Percentiles rank a stretch among this genome's conserved stretches.
Conservation (phyloP, 805 yeast genomes). For the Blastobotrys peoriensis region DNA sequence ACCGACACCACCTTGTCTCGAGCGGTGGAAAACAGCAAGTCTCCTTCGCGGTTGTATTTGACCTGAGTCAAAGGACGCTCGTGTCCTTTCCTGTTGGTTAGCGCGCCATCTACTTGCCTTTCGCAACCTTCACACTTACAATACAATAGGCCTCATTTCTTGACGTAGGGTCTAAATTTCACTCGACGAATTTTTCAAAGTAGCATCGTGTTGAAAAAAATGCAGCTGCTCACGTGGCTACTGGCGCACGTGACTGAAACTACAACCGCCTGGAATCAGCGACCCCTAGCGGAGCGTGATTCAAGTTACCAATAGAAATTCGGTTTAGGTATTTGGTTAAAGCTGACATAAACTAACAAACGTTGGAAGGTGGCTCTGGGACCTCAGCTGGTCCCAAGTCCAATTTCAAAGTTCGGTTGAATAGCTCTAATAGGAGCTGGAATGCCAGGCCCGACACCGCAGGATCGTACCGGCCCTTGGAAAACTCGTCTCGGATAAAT, state of each 20-base stretch:
- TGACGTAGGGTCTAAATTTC: too few relatives aligned
- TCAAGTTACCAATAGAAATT: background rate
- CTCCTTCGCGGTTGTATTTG: constrained; percentile 93
- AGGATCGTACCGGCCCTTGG: constrained; percentile 80
- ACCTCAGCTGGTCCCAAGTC: constrained; percentile 61
- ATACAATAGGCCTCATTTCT: constrained; percentile 3
- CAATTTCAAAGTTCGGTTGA: constrained; percentile 58
- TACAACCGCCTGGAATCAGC: background rate
- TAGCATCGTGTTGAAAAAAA: too few relatives aligned
- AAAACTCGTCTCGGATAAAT: constrained; percentile 68
- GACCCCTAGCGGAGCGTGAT: background rate
- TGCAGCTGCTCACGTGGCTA: background rate
- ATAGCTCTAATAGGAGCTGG: constrained; percentile 63
- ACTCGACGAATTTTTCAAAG: too few relatives aligned
- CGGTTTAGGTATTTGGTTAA: too few relatives aligned
- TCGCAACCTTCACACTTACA: too few relatives aligned
- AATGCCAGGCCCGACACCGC: constrained; percentile 63
- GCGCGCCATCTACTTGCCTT: too few relatives aligned
- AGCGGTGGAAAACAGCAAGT: constrained; percentile 82
- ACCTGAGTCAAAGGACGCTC: constrained; percentile 97
- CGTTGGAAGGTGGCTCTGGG: constrained; percentile 48
- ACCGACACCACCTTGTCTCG: constrained; percentile 85
- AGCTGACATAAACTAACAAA: constrained; percentile 47
- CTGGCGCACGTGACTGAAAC: background rate
- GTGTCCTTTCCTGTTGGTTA: constrained; percentile 56